phyloP scores from a whole-genome alignment of 2,329 filamentous ascomycete species.

The Chaetomium sp. region DNA sequence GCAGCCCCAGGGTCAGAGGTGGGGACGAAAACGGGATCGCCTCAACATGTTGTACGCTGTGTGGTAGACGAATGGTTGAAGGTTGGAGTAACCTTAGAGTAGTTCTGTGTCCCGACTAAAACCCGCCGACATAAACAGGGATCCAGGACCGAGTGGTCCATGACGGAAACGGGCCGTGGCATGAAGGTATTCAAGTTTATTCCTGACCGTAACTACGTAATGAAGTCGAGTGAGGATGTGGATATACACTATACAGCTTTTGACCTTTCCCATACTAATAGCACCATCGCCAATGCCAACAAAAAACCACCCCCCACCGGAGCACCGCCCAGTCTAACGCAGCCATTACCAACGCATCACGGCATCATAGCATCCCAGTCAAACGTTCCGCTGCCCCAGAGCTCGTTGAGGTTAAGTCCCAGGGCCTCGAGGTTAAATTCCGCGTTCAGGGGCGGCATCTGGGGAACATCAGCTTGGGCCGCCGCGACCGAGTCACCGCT shows the following conservation, averaged over 20 bases:
- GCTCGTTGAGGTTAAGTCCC: conserved; percentile 57
- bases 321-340: neutral
- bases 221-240: conserved; percentile 15
- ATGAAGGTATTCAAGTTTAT: neutral
- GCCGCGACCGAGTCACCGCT: neutral
- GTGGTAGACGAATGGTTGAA: neutral
- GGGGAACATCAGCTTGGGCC: conserved; percentile 39
- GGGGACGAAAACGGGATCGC: neutral
- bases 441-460: conserved; percentile 48
- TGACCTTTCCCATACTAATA: neutral
- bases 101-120: neutral
- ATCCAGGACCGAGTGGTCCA: neutral
- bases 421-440: conserved; percentile 58
- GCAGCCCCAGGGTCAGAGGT: neutral
- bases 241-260: conserved; percentile 12
- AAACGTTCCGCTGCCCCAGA: conserved; percentile 52
- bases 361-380: conserved; percentile 33
- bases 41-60: neutral
- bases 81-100: neutral
- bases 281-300: neutral
- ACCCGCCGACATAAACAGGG: neutral
- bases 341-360: conserved; percentile 3
- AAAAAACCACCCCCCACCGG: neutral
- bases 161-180: neutral
- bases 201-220: conserved; percentile 4